A percentile compares a stretch with the other conserved stretches of the same genome.
phyloP scores from a whole-genome alignment of 345 rosid genomes.

The Cardamine occulta region DNA sequence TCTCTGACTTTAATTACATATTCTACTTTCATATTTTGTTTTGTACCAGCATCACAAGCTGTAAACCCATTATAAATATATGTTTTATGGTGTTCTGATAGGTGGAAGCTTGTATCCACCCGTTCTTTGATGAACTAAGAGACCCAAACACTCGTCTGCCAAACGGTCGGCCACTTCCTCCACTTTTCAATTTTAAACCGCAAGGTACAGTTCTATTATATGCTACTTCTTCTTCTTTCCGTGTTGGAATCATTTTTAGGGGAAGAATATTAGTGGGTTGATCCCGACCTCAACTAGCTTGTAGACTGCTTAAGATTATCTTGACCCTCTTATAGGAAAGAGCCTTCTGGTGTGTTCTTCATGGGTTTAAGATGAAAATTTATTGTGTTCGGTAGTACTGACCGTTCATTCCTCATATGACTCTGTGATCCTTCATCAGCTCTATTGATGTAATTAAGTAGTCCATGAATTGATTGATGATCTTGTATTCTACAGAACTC shows the following conservation, averaged over 20 bases:
- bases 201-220: slow-evolving; percentile 33
- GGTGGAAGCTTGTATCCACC: slow-evolving; percentile 73
- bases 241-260: not conserved
- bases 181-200: slow-evolving; percentile 61
- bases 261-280: not conserved
- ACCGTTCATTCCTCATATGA: too few species aligned
- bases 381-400: too few species aligned
- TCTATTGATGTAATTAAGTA: not conserved
- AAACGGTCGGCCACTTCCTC: slow-evolving; percentile 72
- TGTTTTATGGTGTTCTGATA: slow-evolving; percentile 31
- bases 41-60: not conserved
- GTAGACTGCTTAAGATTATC: too few species aligned
- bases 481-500: slow-evolving; percentile 52
- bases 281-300: not conserved
- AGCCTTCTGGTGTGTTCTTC: too few species aligned
- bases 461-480: slow-evolving; percentile 1
- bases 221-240: not conserved
- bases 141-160: slow-evolving; percentile 69
- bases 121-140: slow-evolving; percentile 76
- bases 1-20: not conserved
- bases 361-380: too few species aligned
- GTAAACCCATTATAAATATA: not conserved
- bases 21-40: not conserved
- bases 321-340: too few species aligned
- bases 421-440: not conserved